Base-by-base conservation (phyloP, 1,139 yeast genomes). In the Meyerozyma smithsonii region DNA sequence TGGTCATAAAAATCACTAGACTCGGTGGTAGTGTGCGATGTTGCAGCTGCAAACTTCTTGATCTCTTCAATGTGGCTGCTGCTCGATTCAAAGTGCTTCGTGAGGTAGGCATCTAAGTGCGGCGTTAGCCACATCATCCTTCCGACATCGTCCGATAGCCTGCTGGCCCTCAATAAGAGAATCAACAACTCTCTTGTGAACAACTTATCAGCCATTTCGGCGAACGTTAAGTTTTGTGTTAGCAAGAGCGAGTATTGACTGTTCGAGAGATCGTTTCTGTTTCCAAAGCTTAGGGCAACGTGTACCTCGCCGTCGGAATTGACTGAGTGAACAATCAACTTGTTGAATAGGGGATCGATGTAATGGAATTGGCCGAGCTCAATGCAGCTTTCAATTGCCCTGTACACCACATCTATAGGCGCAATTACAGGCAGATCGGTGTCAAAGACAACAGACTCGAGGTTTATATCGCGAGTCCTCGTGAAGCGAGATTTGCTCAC, bases 51-150 rank as follows among this genome's bases (percentile, higher is more conserved):
- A 21, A 10, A 20, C 11, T 15, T 16, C 18, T 8, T 21, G n/a
- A 34, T 21, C 15, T 34, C 2, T 18, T 15, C 21, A 15, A 34
- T 20, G 15, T 23, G 36, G 14, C 15, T 2, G n/a, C 17, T 12
- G 21, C 28, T 16, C 3, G 24, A 8, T 11, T 21, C 36, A 16
- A n/a, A 5, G 23, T 35, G 38, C 23, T 36, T 14, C n/a, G 32
- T 45, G 4, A 67, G 40, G 38, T 49, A 66, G n/a, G 48, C 46
- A 42, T 68, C 72, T 39, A 68, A 51, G 46, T 63, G 62, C 2
- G 71, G 72, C 20, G 64, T 51, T 12, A 67, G 40, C 74, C 74
- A 68, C 60, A 66, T 55, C 20, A 66, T 45, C 34, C 74, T 46
- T 3, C 72, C 73, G 41, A 60, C 43, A 45, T 68, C 73, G 26